Evolutionary conservation across 140 eudicot genomes (phyloP), one percentile per base, ranked within the genome.

Genomic region (Ambrosia hybrid): DNA sequence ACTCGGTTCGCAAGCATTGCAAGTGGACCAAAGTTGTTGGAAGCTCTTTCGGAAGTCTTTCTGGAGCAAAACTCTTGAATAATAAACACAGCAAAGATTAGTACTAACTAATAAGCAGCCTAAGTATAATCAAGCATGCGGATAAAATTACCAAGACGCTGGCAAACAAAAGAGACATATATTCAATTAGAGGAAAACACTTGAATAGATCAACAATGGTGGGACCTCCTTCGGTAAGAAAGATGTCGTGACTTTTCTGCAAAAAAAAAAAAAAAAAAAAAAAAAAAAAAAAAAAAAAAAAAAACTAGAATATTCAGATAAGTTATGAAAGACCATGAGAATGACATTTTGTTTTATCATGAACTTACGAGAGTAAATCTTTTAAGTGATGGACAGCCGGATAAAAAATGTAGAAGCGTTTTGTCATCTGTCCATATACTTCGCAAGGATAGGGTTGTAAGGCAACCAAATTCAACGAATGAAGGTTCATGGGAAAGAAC

Each of bases 371-470:
- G 34, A 30, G 34, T 30, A 1, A 30, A 30, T 30, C 53, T 70
- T 34, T 72, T 72, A 34, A 72, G 76, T 4, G 46, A 3, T 30
- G 68, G 76, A 58, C 81, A 80, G 1, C 46, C 36, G 46, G 82
- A 77, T 17, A 81, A 72, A 41, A 84, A 74, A 67, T 48, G 41
- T 33, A 59, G 3, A 72, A 72, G 76, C 3, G 43, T 45, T 58
- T 33, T 43, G 1, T 21, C 12, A 26, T 41, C 2, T 12, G 34
- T 72, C 17, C 3, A 0, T 45, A 60, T 57, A 0, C 33, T 3
- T 39, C 51, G 12, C n/a, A 84, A 16, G 4, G 73, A 51, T 17
- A 81, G 74, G 45, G 36, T 58, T 58, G 49, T 59, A 59, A 72
- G 68, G 37, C 16, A 13, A 46, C 68, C 49, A n/a, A 58, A 41